Percentiles rank a stretch among this genome's conserved stretches.
Evolutionary conservation across 2,329 filamentous ascomycete genomes (phyloP).

Genomic region (Exophiala bonariae): DNA sequence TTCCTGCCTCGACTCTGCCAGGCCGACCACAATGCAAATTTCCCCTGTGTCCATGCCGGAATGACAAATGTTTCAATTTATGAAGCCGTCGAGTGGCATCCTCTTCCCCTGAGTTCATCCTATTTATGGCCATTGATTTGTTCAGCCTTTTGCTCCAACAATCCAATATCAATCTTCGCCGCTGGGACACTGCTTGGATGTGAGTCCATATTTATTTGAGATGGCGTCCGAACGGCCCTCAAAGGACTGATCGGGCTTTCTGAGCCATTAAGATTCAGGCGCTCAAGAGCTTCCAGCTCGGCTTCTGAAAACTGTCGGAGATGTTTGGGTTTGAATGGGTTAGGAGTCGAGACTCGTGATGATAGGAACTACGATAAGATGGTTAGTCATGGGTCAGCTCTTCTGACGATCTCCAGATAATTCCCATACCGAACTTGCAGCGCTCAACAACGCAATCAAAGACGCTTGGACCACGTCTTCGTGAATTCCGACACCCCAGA

Average conservation of each 20-base stretch:
- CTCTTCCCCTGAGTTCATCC: too few species aligned
- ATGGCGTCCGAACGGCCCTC: conserved; percentile 23
- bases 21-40: background rate
- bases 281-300: conserved; percentile 45
- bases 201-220: conserved; percentile 31
- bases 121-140: conserved; percentile 19
- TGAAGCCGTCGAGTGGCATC: too few species aligned
- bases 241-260: conserved; percentile 20
- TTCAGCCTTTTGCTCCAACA: conserved; percentile 39
- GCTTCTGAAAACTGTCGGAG: conserved; percentile 51
- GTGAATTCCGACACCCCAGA: conserved; percentile 91
- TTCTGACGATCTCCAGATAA: background rate
- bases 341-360: conserved; percentile 68
- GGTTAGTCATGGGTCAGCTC: conserved; percentile 7
- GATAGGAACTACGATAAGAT: conserved; percentile 64
- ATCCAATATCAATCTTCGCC: conserved; percentile 36
- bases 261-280: conserved; percentile 31
- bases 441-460: conserved; percentile 80
- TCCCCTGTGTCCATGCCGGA: too few species aligned
- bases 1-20: background rate
- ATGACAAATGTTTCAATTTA: too few species aligned
- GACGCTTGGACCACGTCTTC: conserved; percentile 90
- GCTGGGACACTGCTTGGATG: conserved; percentile 19
- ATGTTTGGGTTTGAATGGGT: conserved; percentile 60
- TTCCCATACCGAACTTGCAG: conserved; percentile 77